These are phyloP conservation scores for Bidens hawaiensis DNA, from an alignment of 140 eudicot species.

Conservation along the genomic window DNA sequence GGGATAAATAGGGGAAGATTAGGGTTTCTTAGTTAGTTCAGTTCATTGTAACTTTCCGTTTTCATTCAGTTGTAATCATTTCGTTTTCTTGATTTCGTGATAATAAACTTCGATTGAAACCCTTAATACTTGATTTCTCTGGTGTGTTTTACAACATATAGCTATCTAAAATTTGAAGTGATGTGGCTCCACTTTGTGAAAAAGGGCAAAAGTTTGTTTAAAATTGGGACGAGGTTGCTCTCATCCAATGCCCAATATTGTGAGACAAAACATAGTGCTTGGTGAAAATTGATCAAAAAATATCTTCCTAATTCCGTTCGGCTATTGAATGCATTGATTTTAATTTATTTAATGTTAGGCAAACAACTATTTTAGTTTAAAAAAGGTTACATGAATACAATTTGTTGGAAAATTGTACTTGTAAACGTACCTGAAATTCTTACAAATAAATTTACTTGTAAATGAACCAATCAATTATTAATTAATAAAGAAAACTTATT, in stretches of 20 bases:
- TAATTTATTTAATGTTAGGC: neutral
- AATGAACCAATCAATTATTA: too few species aligned
- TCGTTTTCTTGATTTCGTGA: too few species aligned
- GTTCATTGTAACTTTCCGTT: too few species aligned
- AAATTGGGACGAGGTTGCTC: conserved; percentile 9
- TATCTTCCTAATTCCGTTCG: neutral
- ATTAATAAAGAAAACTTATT: too few species aligned
- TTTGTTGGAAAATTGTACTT: too few species aligned
- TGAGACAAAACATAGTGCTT: conserved; percentile 4
- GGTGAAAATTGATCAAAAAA: conserved; percentile 14
- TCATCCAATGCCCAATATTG: conserved; percentile 21
- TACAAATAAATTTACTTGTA: too few species aligned
- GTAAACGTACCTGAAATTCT: too few species aligned
- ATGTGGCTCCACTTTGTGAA: conserved; percentile 8
- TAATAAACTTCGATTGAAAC: too few species aligned
- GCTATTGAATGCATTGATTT: neutral
- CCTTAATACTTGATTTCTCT: too few species aligned
- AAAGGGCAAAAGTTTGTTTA: neutral
- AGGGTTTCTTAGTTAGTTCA: too few species aligned
- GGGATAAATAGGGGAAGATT: too few species aligned
- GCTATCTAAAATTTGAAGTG: conserved; percentile 26
- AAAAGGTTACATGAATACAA: neutral
- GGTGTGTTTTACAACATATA: neutral
- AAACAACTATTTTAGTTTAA: neutral
- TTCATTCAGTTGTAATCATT: too few species aligned